These are phyloP conservation scores for Actinomortierella wolfii DNA, from an alignment of 371 early-diverging fungal genomes.

Conservation along the genomic window DNA sequence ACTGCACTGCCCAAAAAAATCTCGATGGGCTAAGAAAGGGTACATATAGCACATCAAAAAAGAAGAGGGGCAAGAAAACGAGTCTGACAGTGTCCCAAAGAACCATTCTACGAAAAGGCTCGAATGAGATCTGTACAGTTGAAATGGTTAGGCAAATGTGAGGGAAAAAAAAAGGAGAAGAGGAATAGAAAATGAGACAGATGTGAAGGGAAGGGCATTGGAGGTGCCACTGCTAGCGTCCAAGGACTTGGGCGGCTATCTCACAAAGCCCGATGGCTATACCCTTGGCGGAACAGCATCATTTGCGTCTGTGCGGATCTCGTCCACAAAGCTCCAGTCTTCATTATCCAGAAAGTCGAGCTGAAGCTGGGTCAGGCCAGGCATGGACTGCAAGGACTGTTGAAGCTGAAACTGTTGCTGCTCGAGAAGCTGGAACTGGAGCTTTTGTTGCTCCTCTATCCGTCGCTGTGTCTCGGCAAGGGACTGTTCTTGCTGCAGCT, in stretches of 20 bases:
- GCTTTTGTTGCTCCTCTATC: slow-evolving; percentile 27
- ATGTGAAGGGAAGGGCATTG: neutral
- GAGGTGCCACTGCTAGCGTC: neutral
- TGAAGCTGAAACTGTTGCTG: slow-evolving; percentile 40
- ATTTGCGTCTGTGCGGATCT: slow-evolving; percentile 19
- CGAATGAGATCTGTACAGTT: neutral
- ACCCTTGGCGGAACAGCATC: slow-evolving; percentile 1
- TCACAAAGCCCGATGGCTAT: neutral
- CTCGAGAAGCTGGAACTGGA: slow-evolving; percentile 39
- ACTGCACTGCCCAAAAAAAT: neutral
- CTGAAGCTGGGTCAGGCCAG: slow-evolving; percentile 24
- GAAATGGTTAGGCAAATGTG: neutral
- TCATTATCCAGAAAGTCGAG: slow-evolving; percentile 39
- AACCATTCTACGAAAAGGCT: too few species aligned
- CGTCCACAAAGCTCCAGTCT: slow-evolving; percentile 45
- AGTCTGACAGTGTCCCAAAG: too few species aligned
- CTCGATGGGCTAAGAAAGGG: slow-evolving; percentile 11
- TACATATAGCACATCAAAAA: slow-evolving; percentile 39
- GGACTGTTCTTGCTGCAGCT: neutral
- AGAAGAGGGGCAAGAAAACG: neutral
- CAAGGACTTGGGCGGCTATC: neutral
- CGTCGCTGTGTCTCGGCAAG: slow-evolving; percentile 11
- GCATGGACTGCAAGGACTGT: slow-evolving; percentile 22
- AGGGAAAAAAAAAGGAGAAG: neutral
- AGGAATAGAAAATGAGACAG: neutral